Evolutionary conservation across 2,329 filamentous ascomycete species (phyloP), one percentile per base, ranked within the genome.

Genomic region (Ambrosiella xylebori): DNA sequence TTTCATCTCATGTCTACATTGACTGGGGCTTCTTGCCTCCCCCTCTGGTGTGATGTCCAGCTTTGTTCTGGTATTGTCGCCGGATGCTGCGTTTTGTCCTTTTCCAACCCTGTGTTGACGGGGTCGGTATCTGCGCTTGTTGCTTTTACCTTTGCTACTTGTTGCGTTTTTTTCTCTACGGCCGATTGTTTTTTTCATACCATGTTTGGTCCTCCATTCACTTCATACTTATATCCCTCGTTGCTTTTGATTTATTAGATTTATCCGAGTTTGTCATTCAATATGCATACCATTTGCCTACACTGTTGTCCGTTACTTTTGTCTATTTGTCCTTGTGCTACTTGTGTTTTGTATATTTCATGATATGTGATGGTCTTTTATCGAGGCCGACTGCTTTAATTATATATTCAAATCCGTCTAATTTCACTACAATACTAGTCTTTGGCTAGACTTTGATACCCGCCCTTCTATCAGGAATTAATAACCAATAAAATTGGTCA

Each of bases 121-220:
- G 47, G 5, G 15, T 54, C 17, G 15, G 17, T 37, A 35, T 57
- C 50, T 58, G 41, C 17, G 45, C 17, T 55, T 47, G 15, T 40
- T 51, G 19, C 38, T 54, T 5, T 50, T 57, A 7, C 36, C 39
- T 60, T 39, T 27, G 55, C 45, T 49, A 52, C 45, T 59, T 50
- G 38, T 56, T 56, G 53, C 52, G 11, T 8, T 11, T 9, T 19
- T 19, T 54, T 27, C 9, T 54, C 35, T 56, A 58, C 57, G 56
- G 56, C 59, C 56, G 56, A 60, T 58, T 58, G 51, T 58, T 41
- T 61, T 58, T 41, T 61, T 56, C 39, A 50, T 58, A 53, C 53
- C 52, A 47, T 52, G 11, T 36, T 55, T 60, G 56, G 59, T 56
- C 56, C 54, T 57, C 49, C 47, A 58, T 61, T 56, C 57, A 53